These are phyloP conservation scores for Tetrahymena malaccensis DNA, from an alignment of 73 alveolate genomes.

Conservation along the genomic window DNA sequence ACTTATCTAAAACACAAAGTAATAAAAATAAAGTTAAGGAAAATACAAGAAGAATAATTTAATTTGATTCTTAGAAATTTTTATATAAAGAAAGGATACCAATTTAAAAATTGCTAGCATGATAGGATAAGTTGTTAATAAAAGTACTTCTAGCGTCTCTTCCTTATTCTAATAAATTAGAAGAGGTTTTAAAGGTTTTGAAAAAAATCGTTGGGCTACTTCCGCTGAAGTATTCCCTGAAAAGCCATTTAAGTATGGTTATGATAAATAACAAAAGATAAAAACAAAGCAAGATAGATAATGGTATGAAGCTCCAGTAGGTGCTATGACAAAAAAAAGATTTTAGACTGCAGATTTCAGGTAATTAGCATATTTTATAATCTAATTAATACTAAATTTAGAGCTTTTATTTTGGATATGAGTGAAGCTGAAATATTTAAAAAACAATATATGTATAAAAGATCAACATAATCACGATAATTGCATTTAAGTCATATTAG, in stretches of 20 bases:
- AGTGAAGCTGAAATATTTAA: background rate
- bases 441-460: no score
- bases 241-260: background rate
- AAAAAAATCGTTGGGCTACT: background rate
- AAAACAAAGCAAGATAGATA: background rate
- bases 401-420: no score
- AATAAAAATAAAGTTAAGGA: background rate
- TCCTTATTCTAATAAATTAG: background rate
- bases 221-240: background rate
- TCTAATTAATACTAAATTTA: background rate
- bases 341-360: background rate
- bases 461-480: no score
- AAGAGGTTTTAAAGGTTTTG: background rate
- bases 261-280: background rate
- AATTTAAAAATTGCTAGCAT: background rate
- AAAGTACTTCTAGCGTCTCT: background rate
- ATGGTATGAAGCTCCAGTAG: background rate
- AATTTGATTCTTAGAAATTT: background rate
- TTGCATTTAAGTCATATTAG: no score
- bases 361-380: background rate
- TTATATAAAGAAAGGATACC: background rate
- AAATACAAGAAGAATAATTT: background rate
- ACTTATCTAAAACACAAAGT: background rate
- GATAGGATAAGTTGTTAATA: background rate
- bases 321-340: background rate